Base-by-base conservation (phyloP, 768 basidiomycete species). In the Lactarius hatsudake region DNA sequence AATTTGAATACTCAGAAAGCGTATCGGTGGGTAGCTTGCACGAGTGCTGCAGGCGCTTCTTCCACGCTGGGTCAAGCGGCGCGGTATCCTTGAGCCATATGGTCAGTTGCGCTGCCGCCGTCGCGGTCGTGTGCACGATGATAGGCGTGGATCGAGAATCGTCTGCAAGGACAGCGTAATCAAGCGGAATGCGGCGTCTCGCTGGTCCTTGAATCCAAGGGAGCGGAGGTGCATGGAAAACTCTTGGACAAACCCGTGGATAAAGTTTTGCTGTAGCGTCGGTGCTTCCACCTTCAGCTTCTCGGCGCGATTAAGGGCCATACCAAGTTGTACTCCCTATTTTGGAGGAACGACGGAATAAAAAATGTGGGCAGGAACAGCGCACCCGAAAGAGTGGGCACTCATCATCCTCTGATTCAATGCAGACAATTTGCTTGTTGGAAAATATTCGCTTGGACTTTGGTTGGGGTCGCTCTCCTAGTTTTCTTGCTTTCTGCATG, bases 181-280 rank as follows among this genome's bases (percentile, higher is more conserved):
- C 68, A 83, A 83, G 7, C 86, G 82, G 72, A 85, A 89, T 70
- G 87, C 86, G 12, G 77, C 78, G 0, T 86, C 87, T 2, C 81
- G 80, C 0, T 75, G 74, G 38, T 74, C 74, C 20, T 84, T 83
- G 82, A 85, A 85, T 28, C 84, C 82, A 10, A 86, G 76, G 0
- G 74, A 70, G 0, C 76, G 76, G 0, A 60, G 42, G 48, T 32
- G 20, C 30, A 60, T 51, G 0, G 69, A 51, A 60, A 70, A 72
- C 13, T 63, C 72, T 6, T 71, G 66, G 13, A 73, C 59, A 9
- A 71, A 42, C 0, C 67, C 59, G 5, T 66, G 68, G 9, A 74
- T 69, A 30, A 73, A 63, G 12, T 51, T 42, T 23, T 65, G 63
- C 18, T 71, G 66, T 48, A 72, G 72, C 36, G 72, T 71, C 30